Evolutionary conservation across 768 basidiomycete species (phyloP).

Genomic region (Trametopsis cervina): DNA sequence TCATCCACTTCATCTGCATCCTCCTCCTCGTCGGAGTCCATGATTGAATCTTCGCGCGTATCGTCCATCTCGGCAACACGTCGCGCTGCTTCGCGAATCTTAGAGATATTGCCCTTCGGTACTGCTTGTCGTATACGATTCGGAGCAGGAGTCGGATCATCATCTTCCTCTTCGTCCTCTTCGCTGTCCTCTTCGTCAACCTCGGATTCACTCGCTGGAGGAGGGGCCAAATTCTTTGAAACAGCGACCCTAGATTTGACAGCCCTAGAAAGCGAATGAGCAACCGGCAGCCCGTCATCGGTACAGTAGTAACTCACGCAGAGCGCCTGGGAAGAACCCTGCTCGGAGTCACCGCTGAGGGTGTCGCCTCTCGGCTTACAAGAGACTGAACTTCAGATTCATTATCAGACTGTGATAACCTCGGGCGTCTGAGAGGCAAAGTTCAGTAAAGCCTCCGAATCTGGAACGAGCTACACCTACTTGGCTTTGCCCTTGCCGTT

Average conservation of each 20-base stretch:
- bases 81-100: constrained; percentile 1
- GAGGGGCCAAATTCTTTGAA: constrained; percentile 15
- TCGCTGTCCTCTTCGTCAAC: constrained; percentile 31
- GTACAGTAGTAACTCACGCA: constrained; percentile 36
- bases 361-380: constrained; percentile 24
- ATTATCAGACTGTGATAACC: constrained; percentile 47
- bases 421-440: constrained; percentile 37
- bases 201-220: constrained; percentile 20
- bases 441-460: constrained; percentile 27
- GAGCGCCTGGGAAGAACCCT: constrained; percentile 50
- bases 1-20: constrained; percentile 33
- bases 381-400: constrained; percentile 34
- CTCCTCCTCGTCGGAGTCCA: constrained; percentile 34
- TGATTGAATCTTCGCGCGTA: constrained; percentile 40
- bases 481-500: constrained; percentile 22
- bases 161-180: constrained; percentile 31
- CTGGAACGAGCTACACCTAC: constrained; percentile 30
- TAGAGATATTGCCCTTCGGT: constrained; percentile 3
- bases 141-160: constrained; percentile 30
- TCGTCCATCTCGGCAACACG: neutral
- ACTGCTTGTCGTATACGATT: neutral
- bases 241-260: constrained; percentile 24
- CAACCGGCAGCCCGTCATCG: neutral
- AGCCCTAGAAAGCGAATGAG: constrained; percentile 20
- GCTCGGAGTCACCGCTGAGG: constrained; percentile 36